Evolutionary conservation across 495 filamentous ascomycete genomes (phyloP).

Genomic region (Annulohypoxylon nitens): DNA sequence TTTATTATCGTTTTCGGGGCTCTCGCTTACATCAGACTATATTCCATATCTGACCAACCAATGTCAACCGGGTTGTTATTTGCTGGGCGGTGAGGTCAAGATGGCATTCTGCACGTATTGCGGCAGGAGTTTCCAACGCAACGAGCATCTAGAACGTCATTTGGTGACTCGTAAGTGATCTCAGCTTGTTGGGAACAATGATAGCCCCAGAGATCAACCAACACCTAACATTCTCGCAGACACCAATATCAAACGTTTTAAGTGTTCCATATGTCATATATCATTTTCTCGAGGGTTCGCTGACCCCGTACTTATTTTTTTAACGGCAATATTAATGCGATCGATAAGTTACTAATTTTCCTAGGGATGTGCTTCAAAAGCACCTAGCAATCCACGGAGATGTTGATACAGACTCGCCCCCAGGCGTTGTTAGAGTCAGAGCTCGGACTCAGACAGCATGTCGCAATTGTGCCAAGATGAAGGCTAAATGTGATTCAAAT

Average conservation of each 20-base stretch:
- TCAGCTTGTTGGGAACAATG: not conserved
- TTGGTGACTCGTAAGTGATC: constrained; percentile 25
- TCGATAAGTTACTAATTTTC: constrained; percentile 2
- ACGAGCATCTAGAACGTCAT: constrained; percentile 33
- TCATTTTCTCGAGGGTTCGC: constrained; percentile 29
- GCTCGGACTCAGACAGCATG: constrained; percentile 26
- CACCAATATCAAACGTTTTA: constrained; percentile 32
- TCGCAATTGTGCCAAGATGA: constrained; percentile 31
- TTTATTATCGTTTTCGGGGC: not conserved
- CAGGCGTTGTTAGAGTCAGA: constrained; percentile 12
- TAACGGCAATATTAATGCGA: not conserved
- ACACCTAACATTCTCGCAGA: constrained; percentile 11
- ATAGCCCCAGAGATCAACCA: not conserved
- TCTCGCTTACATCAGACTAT: constrained; percentile 14
- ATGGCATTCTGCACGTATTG: constrained; percentile 34
- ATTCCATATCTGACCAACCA: not conserved
- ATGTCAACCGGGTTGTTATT: not conserved
- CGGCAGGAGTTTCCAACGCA: constrained; percentile 23
- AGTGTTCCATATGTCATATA: constrained; percentile 30
- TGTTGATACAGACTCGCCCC: constrained; percentile 8
- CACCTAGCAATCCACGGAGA: constrained; percentile 25
- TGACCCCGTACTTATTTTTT: not conserved
- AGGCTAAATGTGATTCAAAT: constrained; percentile 30
- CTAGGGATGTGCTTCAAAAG: constrained; percentile 30
- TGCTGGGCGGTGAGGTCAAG: not conserved